These are phyloP conservation scores for Somion occarium DNA, from an alignment of 1,284 basidiomycete species.

Conservation along the genomic window DNA sequence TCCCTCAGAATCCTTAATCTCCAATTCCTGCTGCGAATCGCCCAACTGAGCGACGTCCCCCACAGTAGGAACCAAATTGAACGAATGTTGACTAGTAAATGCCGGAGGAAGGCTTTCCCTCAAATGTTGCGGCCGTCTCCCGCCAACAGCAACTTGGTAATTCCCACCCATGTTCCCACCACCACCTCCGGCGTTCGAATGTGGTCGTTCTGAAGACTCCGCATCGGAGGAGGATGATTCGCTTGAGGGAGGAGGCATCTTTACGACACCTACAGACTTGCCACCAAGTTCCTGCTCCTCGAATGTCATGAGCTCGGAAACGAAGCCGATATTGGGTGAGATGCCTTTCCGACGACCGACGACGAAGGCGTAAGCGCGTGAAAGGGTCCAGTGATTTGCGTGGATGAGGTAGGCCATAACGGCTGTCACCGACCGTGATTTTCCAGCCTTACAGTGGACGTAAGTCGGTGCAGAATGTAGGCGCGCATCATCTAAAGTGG, in stretches of 20 bases:
- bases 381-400: conserved; percentile 92
- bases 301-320: conserved; percentile 94
- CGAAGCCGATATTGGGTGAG: conserved; percentile 97
- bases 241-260: conserved; percentile 31
- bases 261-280: conserved; percentile 72
- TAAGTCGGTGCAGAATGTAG: conserved; percentile 87
- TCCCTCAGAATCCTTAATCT: conserved; percentile 78
- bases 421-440: conserved; percentile 93
- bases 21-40: conserved; percentile 72
- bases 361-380: conserved; percentile 87
- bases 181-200: conserved; percentile 15
- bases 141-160: conserved; percentile 39
- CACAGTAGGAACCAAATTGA: conserved; percentile 22
- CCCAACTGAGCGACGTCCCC: conserved; percentile 38
- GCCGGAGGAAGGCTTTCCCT: conserved; percentile 77
- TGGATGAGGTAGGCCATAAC: conserved; percentile 98
- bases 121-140: conserved; percentile 50
- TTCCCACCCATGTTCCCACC: conserved; percentile 25
- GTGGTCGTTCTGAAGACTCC: conserved; percentile 9
- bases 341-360: conserved; percentile 87
- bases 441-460: conserved; percentile 96
- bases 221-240: conserved; percentile 19
- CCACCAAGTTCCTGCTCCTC: conserved; percentile 87
- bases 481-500: conserved; percentile 75
- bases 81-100: conserved; percentile 32